Evolutionary conservation across 2,329 filamentous ascomycete species (phyloP), one percentile per base, ranked within the genome.

Genomic region (Stagonosporopsis tanaceti): DNA sequence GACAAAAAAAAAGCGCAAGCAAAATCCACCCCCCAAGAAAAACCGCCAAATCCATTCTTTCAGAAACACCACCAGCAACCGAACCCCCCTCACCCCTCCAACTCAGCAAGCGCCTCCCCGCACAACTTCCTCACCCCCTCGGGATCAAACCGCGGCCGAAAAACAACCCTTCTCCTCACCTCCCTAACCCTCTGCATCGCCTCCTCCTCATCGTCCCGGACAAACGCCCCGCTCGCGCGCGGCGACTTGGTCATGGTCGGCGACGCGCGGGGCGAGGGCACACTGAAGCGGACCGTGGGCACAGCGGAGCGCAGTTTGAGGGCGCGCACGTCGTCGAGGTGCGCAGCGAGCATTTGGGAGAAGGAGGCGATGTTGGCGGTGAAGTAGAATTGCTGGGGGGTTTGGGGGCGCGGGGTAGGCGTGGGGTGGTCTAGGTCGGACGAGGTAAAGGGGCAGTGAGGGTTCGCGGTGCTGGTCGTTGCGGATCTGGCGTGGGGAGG

Each of bases 141-240:
- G 4, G 73, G 69, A 41, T 76, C 69, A 50, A 75, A 76, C 14
- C 72, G 60, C 34, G 66, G 64, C 7, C 72, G 70, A 35, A 67
- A 72, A 25, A 8, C 50, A 32, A 66, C 44, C 2, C 35, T 55
- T 55, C 54, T 67, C 47, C 70, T 62, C 8, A 38, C 50, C 52
- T 57, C 47, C 12, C 65, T 59, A 20, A 63, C 32, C 14, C 41
- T 50, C 8, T 72, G 63, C 52, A 50, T 46, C 11, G 47, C 51
- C 30, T 63, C 57, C 9, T 24, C 39, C 24, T 30, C 38, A 2
- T 6, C 28, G 8, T 34, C 28, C 25, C 25, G 25, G 1, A 2
- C 11, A 27, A 44, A 24, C 42, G 4, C n/a, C 28, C 9, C 11
- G 24, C 42, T 45, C 42, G 8, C 6, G 2, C 44, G 44, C 30